Percentiles rank a stretch among this genome's conserved stretches.
Evolutionary conservation across 1,284 basidiomycete species (phyloP).

Genomic region (Microbotryomycetes sp.): DNA sequence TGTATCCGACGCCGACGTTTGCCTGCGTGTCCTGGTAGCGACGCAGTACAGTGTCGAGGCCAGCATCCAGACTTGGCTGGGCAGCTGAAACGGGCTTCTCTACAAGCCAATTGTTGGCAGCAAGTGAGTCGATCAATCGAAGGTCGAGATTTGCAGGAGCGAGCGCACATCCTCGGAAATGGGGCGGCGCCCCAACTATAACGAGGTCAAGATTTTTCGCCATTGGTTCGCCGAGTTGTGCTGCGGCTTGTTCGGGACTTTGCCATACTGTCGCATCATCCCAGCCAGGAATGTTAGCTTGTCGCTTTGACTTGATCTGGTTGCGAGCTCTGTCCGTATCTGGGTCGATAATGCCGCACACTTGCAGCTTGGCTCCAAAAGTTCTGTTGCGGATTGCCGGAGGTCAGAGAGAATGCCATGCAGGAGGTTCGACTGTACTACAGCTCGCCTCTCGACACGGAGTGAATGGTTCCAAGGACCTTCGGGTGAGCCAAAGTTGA

Average conservation of each 20-base stretch:
- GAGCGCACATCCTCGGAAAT: slow-evolving; percentile 74
- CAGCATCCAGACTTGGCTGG: slow-evolving; percentile 15
- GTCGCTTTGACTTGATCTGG: slow-evolving; percentile 18
- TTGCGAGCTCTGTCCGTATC: slow-evolving; percentile 14
- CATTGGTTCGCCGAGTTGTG: slow-evolving; percentile 1
- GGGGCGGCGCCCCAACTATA: slow-evolving; percentile 85
- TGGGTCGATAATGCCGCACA: slow-evolving; percentile 37
- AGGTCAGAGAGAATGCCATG: background rate
- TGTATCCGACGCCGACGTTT: slow-evolving; percentile 47
- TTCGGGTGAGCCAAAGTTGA: slow-evolving; percentile 27
- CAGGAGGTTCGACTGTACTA: slow-evolving; percentile 1
- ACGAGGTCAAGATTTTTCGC: slow-evolving; percentile 42
- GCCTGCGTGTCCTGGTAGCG: slow-evolving; percentile 17
- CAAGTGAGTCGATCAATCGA: slow-evolving; percentile 61
- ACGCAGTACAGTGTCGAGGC: slow-evolving; percentile 17
- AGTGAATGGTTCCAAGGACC: slow-evolving; percentile 29
- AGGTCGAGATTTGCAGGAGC: slow-evolving; percentile 80
- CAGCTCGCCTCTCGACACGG: slow-evolving; percentile 8
- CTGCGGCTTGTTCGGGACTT: slow-evolving; percentile 14
- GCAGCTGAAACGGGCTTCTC: slow-evolving; percentile 39
- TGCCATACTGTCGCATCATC: slow-evolving; percentile 9
- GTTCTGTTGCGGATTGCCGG: slow-evolving; percentile 1
- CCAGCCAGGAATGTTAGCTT: slow-evolving; percentile 13
- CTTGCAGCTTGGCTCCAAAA: slow-evolving; percentile 19
- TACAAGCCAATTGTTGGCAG: slow-evolving; percentile 28